Conservation (phyloP, 2,329 filamentous ascomycete genomes). For the Verticillium alfalfae region DNA sequence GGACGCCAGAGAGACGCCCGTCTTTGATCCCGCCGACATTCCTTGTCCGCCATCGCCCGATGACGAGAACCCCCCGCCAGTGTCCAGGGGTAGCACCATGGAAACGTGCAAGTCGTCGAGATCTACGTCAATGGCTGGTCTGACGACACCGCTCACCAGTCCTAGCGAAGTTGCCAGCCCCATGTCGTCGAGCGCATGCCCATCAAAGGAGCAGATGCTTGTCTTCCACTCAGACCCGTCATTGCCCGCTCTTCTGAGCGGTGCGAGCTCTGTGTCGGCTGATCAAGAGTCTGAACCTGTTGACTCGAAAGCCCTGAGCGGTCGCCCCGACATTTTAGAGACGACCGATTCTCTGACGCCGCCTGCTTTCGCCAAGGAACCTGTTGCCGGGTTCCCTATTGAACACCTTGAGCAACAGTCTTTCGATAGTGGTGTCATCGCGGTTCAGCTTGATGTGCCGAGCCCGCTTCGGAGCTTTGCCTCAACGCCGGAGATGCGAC, state of each 20-base stretch:
- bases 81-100: conserved; percentile 33
- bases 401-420: conserved; percentile 28
- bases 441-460: conserved; percentile 17
- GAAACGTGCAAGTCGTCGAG: conserved; percentile 45
- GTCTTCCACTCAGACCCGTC: conserved; percentile 60
- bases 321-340: conserved; percentile 38
- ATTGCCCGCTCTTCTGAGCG: conserved; percentile 56
- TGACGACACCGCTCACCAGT: conserved; percentile 48
- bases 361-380: conserved; percentile 43
- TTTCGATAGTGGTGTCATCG: conserved; percentile 17
- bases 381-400: conserved; percentile 39
- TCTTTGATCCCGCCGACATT: conserved; percentile 20
- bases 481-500: conserved; percentile 7
- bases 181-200: conserved; percentile 30
- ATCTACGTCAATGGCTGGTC: conserved; percentile 41
- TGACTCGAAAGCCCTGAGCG: conserved; percentile 38
- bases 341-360: conserved; percentile 51
- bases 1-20: conserved; percentile 8
- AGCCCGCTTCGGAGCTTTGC: conserved; percentile 14
- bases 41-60: conserved; percentile 42
- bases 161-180: conserved; percentile 49
- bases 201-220: conserved; percentile 39
- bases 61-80: conserved; percentile 27
- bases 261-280: conserved; percentile 58
- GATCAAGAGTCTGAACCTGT: conserved; percentile 56